Evolutionary conservation across 352 stramenopile species (phyloP), one percentile per base, ranked within the genome.

Genomic region (Phytophthora fragariaefolia): DNA sequence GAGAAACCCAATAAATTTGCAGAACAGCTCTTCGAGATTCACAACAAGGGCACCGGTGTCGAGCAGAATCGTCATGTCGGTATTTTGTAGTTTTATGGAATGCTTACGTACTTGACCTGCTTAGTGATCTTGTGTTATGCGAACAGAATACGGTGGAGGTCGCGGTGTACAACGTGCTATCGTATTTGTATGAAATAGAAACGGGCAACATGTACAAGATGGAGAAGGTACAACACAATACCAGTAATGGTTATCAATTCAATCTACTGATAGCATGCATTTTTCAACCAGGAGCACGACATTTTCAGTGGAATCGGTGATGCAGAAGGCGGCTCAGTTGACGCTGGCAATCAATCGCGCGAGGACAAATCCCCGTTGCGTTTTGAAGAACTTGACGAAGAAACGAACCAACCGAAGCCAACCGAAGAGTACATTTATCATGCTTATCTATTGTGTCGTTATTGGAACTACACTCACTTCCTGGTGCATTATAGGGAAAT

Each of bases 51-150:
- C 56, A 96, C 80, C 1, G 93, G 94, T 9, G 94, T 97, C 8
- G 94, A 98, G 74, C 96, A 98, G 76, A 96, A 98, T 58, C 88
- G 92, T 17, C 94, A 99, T 51, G 87, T 95, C 77, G 46, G 74
- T 23, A 10, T 50, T 46, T 8, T 59, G 28, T n/a, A 7, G n/a
- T 51, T 40, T 24, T 3, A 9, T 32, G 12, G 7, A 2, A n/a
- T n/a, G 6, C 49, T 54, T n/a, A 20, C 30, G 36, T 43, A 8
- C 15, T 42, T 5, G 9, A 18, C n/a, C n/a, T 42, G 13, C 12
- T 42, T 20, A 30, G 6, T 36, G 9, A 15, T 32, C 22, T 46
- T 10, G 9, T 51, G 32, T 32, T 1, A 15, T 38, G 24, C 26
- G n/a, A 58, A 34, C 62, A 95, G 87, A 97, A 98, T 63, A 93